phyloP scores from a whole-genome alignment of 2,329 filamentous ascomycete species.

The Neonectria sp. region DNA sequence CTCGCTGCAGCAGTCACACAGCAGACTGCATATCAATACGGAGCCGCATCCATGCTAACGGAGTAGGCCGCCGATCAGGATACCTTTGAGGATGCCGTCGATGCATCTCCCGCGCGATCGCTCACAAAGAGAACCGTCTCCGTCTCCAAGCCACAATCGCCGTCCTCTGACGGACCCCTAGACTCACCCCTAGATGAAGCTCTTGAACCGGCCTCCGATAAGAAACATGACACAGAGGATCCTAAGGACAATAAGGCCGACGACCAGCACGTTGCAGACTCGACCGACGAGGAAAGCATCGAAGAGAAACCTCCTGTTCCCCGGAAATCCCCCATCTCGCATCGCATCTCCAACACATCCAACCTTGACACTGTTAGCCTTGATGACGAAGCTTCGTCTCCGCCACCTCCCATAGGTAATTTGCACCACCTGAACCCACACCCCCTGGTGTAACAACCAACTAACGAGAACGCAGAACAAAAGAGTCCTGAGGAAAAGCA shows the following conservation, averaged over 20 bases:
- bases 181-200: slow-evolving; percentile 32
- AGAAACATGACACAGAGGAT: slow-evolving; percentile 28
- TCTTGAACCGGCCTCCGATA: slow-evolving; percentile 31
- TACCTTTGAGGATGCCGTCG: slow-evolving; percentile 85
- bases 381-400: slow-evolving; percentile 61
- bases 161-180: slow-evolving; percentile 34
- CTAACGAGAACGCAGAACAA: slow-evolving; percentile 47
- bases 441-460: slow-evolving; percentile 14
- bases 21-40: slow-evolving; percentile 33
- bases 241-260: slow-evolving; percentile 27
- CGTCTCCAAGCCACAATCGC: slow-evolving; percentile 51
- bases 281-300: slow-evolving; percentile 34
- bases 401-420: slow-evolving; percentile 54
- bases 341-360: slow-evolving; percentile 63
- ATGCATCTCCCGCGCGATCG: slow-evolving; percentile 75
- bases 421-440: slow-evolving; percentile 2
- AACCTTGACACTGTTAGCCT: slow-evolving; percentile 76
- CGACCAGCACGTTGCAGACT: slow-evolving; percentile 34
- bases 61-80: slow-evolving; percentile 52
- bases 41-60: slow-evolving; percentile 35
- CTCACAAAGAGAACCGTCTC: slow-evolving; percentile 66
- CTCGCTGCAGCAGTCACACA: slow-evolving; percentile 37
- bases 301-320: slow-evolving; percentile 39
- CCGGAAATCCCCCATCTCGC: slow-evolving; percentile 58
- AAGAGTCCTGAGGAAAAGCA: slow-evolving; percentile 55